phyloP scores from a whole-genome alignment of 163 green algal species.

The Scenedesmus sp. region DNA sequence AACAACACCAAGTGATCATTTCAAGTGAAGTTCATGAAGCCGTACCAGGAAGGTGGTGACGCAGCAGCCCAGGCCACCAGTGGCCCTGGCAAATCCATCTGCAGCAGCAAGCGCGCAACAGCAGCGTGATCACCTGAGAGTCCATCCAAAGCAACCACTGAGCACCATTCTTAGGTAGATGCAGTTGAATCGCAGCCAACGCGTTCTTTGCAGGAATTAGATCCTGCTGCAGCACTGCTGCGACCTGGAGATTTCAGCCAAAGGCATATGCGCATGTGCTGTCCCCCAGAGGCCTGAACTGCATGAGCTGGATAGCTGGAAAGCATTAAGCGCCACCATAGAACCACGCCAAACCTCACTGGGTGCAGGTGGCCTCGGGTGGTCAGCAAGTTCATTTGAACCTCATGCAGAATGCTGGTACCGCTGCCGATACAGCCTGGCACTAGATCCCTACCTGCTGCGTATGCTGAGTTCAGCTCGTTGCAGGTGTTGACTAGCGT shows the following conservation, averaged over 20 bases:
- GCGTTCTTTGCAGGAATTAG: not conserved
- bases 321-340: too few species aligned
- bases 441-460: slow-evolving; percentile 2
- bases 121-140: not conserved
- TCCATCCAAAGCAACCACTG: not conserved
- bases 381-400: not conserved
- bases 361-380: not conserved
- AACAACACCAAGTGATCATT: not conserved
- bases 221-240: not conserved
- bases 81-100: slow-evolving; percentile 69
- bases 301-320: too few species aligned
- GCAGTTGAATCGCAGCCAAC: not conserved
- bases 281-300: too few species aligned
- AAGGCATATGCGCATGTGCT: too few species aligned
- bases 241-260: too few species aligned
- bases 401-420: not conserved
- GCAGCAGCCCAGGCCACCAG: slow-evolving; percentile 59
- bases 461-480: slow-evolving; percentile 78
- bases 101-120: not conserved
- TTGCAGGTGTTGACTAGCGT: slow-evolving; percentile 60
- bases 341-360: too few species aligned
- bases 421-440: not conserved
- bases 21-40: too few species aligned
- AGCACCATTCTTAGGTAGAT: too few species aligned
- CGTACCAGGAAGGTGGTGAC: slow-evolving; percentile 72